These are phyloP conservation scores for Bipolaris bicolor DNA, from an alignment of 2,329 filamentous ascomycete genomes.

Conservation along the genomic window DNA sequence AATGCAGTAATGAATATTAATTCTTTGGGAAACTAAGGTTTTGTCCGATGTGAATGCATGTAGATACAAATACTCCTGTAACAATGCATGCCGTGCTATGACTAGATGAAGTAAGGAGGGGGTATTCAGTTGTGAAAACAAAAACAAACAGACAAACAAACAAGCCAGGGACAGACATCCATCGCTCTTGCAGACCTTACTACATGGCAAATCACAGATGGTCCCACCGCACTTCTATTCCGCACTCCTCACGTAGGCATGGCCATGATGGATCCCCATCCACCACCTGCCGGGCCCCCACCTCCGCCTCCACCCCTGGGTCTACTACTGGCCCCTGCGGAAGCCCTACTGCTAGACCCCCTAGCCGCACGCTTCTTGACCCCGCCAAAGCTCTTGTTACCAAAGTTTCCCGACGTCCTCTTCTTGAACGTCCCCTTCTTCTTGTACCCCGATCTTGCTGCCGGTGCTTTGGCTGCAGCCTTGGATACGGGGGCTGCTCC, in stretches of 20 bases:
- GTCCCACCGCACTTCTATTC: background rate
- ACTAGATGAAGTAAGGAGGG: background rate
- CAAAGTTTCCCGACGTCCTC: conserved; percentile 26
- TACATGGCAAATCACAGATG: background rate
- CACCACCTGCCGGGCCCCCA: background rate
- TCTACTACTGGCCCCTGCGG: conserved; percentile 19
- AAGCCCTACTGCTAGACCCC: conserved; percentile 17
- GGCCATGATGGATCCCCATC: conserved; percentile 31
- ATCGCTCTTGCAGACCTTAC: no score
- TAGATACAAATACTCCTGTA: no score
- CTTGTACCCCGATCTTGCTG: conserved; percentile 24
- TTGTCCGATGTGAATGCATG: no score
- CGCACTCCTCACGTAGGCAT: conserved; percentile 35
- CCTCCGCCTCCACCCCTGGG: conserved; percentile 14
- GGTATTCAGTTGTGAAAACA: conserved; percentile 2
- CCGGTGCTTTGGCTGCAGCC: conserved; percentile 14
- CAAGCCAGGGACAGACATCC: background rate
- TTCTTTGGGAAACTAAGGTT: no score
- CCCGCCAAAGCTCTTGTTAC: conserved; percentile 22
- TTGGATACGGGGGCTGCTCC: conserved; percentile 20
- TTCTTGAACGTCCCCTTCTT: conserved; percentile 25
- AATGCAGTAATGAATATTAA: no score
- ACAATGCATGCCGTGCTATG: no score
- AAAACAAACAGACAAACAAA: no score
- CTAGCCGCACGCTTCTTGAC: conserved; percentile 29